Base-by-base conservation (phyloP, 192 early-diverging fungal genomes). In the Chytriomyces sp. region DNA sequence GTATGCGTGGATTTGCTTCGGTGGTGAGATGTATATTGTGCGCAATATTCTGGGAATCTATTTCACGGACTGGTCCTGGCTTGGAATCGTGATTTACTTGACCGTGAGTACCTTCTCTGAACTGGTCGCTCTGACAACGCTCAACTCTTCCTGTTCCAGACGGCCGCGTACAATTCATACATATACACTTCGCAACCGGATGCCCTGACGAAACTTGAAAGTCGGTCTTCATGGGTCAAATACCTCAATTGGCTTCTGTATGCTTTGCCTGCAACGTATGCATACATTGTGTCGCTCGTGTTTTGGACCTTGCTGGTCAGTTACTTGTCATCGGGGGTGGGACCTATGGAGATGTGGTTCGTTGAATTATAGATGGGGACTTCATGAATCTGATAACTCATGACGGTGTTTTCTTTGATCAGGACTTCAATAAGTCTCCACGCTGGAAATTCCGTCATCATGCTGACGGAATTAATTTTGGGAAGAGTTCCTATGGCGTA, bases 231-330 rank as follows among this genome's bases (percentile, higher is more conserved):
- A 13, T 72, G 70, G 57, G 5, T 60, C 9, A 47, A 50, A 2
- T 82, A 75, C 78, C 0, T 80, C 23, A 77, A 75, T 18, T 82
- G 78, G 77, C 76, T 71, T 35, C 63, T 82, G 8, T 82, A 82
- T 57, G 50, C 72, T 0, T 64, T 79, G 59, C 62, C 82, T 6
- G 73, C 82, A 18, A 75, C 74, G 9, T 82, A 66, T 50, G 75
- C 77, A 57, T 82, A 50, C 20, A 76, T 73, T 43, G 62, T 60
- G 8, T 43, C 79, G 59, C 64, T 82, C 26, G 78, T 82, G 9
- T 82, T 77, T 53, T 82, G 82, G 82, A 62, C 67, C 6, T 48
- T 82, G 7, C 70, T 82, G 7, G 66, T 77, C 7, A 23, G 7
- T 3, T 50, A 50, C n/a, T 24, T 82, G 46, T 44, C 75, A 5